Evolutionary conservation across 106 monocot species (phyloP), one percentile per base, ranked within the genome.

Genomic region (Chionographis japonica): DNA sequence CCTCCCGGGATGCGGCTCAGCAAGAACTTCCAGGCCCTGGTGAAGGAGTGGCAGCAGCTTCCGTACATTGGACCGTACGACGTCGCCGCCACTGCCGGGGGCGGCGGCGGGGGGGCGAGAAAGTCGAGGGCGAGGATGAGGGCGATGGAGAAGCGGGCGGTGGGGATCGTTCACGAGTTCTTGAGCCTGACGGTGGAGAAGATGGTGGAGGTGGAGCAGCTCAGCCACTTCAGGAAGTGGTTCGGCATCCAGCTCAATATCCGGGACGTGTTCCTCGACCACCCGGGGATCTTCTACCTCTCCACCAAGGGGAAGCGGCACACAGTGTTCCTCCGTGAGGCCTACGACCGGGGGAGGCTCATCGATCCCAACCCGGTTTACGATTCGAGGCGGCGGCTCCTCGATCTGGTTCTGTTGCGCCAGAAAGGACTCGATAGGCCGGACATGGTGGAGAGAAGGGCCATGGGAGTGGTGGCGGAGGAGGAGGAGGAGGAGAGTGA

Each of bases 211-310:
- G 92, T 97, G 65, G 95, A 97, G 81, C 81, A 89, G 70, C 63
- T 97, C 13, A 97, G 92, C 80, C 95, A 97, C 15, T 92, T 97
- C 68, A 77, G 92, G 76, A 86, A 83, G 49, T 89, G 86, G 75
- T 85, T 92, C 54, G 77, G 78, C 12, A 85, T 97, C 43, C 82
- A 97, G 61, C 68, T 92, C 12, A 97, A 97, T 71, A 68, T 97
- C 12, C 65, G 91, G 62, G 92, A 92, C 62, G 54, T 97, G 69
- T 89, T 97, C 67, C 60, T 97, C 19, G 95, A 97, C 51, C 95
- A 97, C 40, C 92, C 95, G 3, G 92, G 95, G 15, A 97, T 97
- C 14, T 97, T 97, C 72, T 97, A 97, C 69, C 57, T 97, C 18
- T 97, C 92, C 5, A 77, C 92, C 2, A 97, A 87, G 60, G 92